Base-by-base conservation (phyloP, 176 grass and related monocot genomes). In the Zea luxurians region DNA sequence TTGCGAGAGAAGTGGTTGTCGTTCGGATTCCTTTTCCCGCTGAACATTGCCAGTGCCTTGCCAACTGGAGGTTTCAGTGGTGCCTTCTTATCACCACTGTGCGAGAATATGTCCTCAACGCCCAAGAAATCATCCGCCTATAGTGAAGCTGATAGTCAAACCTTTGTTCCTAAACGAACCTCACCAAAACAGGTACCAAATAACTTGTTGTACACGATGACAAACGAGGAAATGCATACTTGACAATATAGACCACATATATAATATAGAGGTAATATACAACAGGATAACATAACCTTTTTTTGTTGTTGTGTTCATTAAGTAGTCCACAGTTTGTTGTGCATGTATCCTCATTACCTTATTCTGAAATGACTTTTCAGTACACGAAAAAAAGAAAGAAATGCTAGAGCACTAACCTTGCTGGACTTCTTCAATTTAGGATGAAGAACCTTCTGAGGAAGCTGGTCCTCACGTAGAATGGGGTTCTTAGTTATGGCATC, bases 401-500 rank as follows among this genome's bases (percentile, higher is more conserved):
- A 66, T 75, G 61, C 63, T 79, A 48, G 50, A 15, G 68, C 27
- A 73, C 70, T 80, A 78, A 98, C 96, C 96, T 94, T 92, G 78
- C 36, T 81, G 35, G 96, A 48, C 71, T 99, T 99, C 88, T 92
- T 99, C 0, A 46, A 78, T 83, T 87, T 91, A 18, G 96, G 92
- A 78, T 93, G 83, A 49, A 99, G 88, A 87, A 95, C 74, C 81
- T 99, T 99, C 54, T 79, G 90, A 8, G 96, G 96, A 35, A 99
- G 96, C 64, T 99, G 96, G 62, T 99, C 96, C 87, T 99, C 96
- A 37, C 96, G 92, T 48, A 99, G 80, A 82, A 99, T 80, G 65
- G 83, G 90, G 20, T 99, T 99, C 62, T 90, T 99, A 46, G 82
- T 91, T 36, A 95, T 78, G 2, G 96, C 86, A 70, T 87, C 92